Percentiles rank a stretch among this genome's conserved stretches.
These are phyloP conservation scores for Pseudogymnoascus pannorum DNA, from an alignment of 2,329 filamentous ascomycete species.

Conservation along the genomic window DNA sequence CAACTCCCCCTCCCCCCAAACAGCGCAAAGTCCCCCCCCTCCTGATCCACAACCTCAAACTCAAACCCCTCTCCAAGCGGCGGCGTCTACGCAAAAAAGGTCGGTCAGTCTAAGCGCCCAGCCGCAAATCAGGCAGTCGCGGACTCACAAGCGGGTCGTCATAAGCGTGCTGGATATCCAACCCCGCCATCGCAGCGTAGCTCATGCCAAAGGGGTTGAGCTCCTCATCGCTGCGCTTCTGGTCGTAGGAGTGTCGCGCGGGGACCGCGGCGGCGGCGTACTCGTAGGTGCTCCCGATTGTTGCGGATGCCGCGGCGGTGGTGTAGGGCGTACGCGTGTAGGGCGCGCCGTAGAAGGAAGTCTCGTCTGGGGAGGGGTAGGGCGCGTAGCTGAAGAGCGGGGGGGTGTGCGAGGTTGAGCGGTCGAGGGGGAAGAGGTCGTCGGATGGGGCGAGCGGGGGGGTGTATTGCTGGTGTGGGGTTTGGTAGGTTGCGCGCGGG, in stretches of 20 bases:
- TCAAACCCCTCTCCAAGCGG: not conserved
- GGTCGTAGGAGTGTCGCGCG: slow-evolving; percentile 28
- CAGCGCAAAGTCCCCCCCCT: not conserved
- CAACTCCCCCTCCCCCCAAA: not conserved
- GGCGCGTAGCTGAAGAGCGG: slow-evolving; percentile 60
- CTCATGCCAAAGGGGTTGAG: slow-evolving; percentile 57
- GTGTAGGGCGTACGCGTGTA: slow-evolving; percentile 42
- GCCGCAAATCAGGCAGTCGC: not conserved
- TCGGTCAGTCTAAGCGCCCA: slow-evolving; percentile 1
- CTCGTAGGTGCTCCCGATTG: slow-evolving; percentile 44
- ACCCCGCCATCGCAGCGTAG: slow-evolving; percentile 59
- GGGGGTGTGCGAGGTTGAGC: slow-evolving; percentile 65
- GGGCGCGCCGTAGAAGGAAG: slow-evolving; percentile 46
- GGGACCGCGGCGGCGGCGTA: slow-evolving; percentile 48
- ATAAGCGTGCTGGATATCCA: slow-evolving; percentile 60
- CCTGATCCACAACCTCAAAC: not conserved
- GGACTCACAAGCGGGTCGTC: slow-evolving; percentile 35
- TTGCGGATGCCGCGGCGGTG: slow-evolving; percentile 35
- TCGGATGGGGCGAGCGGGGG: slow-evolving; percentile 55
- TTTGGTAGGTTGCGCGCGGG: slow-evolving; percentile 34
- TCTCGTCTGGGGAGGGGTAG: slow-evolving; percentile 60
- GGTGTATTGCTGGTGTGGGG: slow-evolving; percentile 48
- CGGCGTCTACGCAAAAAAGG: not conserved
- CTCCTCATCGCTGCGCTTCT: slow-evolving; percentile 60
- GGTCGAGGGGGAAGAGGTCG: slow-evolving; percentile 57